phyloP scores from a whole-genome alignment of 1,284 basidiomycete genomes.

The Ustilago lituana region DNA sequence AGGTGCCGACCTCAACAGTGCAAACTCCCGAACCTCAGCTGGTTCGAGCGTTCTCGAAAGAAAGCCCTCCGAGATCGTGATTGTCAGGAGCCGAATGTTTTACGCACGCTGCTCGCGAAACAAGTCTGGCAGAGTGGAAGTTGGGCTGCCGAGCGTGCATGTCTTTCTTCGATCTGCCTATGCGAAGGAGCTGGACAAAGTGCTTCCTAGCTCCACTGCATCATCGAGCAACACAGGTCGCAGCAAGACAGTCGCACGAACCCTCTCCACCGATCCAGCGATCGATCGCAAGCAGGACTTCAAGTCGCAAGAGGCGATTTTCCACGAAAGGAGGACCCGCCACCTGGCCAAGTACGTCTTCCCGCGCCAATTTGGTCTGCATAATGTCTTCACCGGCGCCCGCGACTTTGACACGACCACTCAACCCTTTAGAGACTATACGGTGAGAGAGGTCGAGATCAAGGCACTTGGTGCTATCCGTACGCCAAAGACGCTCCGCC shows the following conservation, averaged over 20 bases:
- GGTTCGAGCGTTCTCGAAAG: slow-evolving; percentile 6
- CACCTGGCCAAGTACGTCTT: slow-evolving; percentile 84
- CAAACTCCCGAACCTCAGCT: background rate
- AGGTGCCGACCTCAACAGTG: slow-evolving; percentile 2
- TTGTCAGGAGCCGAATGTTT: slow-evolving; percentile 75
- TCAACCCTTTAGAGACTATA: slow-evolving; percentile 71
- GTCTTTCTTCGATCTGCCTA: slow-evolving; percentile 25
- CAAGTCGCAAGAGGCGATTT: background rate
- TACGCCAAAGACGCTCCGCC: slow-evolving; percentile 79
- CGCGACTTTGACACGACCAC: slow-evolving; percentile 43
- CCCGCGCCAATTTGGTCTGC: slow-evolving; percentile 77
- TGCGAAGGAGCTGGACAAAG: slow-evolving; percentile 37
- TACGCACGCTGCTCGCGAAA: slow-evolving; percentile 74
- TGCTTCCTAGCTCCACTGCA: slow-evolving; percentile 11
- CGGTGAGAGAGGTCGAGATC: slow-evolving; percentile 77
- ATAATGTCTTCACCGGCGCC: slow-evolving; percentile 71
- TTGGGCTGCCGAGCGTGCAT: slow-evolving; percentile 76
- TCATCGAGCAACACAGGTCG: background rate
- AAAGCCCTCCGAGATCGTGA: slow-evolving; percentile 70
- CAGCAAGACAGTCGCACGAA: background rate
- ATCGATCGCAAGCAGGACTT: background rate
- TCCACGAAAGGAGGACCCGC: slow-evolving; percentile 68
- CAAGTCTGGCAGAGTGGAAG: slow-evolving; percentile 69
- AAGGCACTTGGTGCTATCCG: slow-evolving; percentile 69
- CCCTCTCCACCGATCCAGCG: no score